These are phyloP conservation scores for Gamarada debralockiae DNA, from an alignment of 495 filamentous ascomycete genomes.

Conservation along the genomic window DNA sequence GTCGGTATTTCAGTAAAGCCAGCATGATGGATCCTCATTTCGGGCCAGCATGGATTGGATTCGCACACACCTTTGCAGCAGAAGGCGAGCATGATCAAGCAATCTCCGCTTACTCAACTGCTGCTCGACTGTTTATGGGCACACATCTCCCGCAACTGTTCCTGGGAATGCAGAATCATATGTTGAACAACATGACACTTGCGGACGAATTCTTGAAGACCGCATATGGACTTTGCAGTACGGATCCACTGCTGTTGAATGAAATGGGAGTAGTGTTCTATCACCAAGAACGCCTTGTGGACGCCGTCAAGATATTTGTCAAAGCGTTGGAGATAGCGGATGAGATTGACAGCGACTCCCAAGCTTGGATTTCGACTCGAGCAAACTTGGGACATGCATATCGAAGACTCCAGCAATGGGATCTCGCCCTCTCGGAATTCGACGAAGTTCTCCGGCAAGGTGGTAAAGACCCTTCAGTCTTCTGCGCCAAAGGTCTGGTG, in stretches of 20 bases:
- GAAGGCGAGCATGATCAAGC: slow-evolving; percentile 99
- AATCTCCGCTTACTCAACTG: slow-evolving; percentile 95
- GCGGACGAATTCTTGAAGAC: slow-evolving; percentile 95
- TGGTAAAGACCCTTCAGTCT: slow-evolving; percentile 66
- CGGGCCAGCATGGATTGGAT: slow-evolving; percentile 97
- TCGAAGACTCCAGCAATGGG: slow-evolving; percentile 63
- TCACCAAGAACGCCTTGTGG: slow-evolving; percentile 76
- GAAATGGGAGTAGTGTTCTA: slow-evolving; percentile 94
- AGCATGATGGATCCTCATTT: slow-evolving; percentile 97
- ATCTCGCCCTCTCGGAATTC: slow-evolving; percentile 72
- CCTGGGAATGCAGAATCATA: slow-evolving; percentile 96
- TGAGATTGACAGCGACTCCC: slow-evolving; percentile 74
- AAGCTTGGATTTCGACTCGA: slow-evolving; percentile 82
- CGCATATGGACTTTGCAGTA: slow-evolving; percentile 70
- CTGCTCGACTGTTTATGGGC: slow-evolving; percentile 91
- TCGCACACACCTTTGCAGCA: slow-evolving; percentile 99
- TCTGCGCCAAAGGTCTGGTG: slow-evolving; percentile 70
- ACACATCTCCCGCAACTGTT: slow-evolving; percentile 96
- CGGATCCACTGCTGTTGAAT: slow-evolving; percentile 88
- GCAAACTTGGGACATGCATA: slow-evolving; percentile 88
- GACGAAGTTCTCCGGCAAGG: slow-evolving; percentile 76
- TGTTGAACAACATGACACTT: slow-evolving; percentile 88
- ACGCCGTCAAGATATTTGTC: slow-evolving; percentile 68
- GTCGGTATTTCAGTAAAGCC: slow-evolving; percentile 94
- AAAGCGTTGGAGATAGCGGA: slow-evolving; percentile 71